Evolutionary conservation across 208 protist species (phyloP), one percentile per base, ranked within the genome.

Genomic region (Giardia duodenalis): DNA sequence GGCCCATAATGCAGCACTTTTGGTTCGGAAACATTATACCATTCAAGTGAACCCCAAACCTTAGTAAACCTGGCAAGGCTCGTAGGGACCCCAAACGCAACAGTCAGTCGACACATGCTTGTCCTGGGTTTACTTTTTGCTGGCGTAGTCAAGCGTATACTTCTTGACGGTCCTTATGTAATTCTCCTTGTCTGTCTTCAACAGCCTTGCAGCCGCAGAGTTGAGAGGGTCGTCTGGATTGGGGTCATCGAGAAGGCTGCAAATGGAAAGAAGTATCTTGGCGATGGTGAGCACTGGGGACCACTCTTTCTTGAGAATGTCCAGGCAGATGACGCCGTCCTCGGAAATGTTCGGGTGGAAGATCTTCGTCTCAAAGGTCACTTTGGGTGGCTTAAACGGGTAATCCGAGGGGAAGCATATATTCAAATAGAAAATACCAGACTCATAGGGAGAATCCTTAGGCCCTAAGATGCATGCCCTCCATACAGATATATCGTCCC

Each of bases 251-350:
- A 99, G 96, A 92, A 99, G 94, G 48, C 97, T 98, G 94, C 96
- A 98, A 93, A 99, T 97, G 22, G 98, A 99, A 39, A 99, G 96
- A 92, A 99, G 95, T 89, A 99, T 98, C 94, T 98, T 98, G 57
- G 97, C 97, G 92, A 99, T 99, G 22, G 98, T 99, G 39, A 99
- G 95, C 67, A 97, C 97, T 87, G 98, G 98, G 48, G 94, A 96
- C 97, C 97, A 98, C 94, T 98, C 96, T 91, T 98, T 96, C 93
- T 99, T 99, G 92, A 95, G 47, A 0, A 95, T 93, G n/a, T 92
- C 91, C 1, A 95, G 39, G 90, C 94, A 95, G 39, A 95, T 94
- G 10, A 67, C 47, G 0, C 94, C 94, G 47, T 93, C 57, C 46
- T 10, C 42, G 10, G 43, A 76, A 44, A 95, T 67, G 44, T 95